Base-by-base conservation (phyloP, 2,329 filamentous ascomycete genomes). In the Diplodia seriata region DNA sequence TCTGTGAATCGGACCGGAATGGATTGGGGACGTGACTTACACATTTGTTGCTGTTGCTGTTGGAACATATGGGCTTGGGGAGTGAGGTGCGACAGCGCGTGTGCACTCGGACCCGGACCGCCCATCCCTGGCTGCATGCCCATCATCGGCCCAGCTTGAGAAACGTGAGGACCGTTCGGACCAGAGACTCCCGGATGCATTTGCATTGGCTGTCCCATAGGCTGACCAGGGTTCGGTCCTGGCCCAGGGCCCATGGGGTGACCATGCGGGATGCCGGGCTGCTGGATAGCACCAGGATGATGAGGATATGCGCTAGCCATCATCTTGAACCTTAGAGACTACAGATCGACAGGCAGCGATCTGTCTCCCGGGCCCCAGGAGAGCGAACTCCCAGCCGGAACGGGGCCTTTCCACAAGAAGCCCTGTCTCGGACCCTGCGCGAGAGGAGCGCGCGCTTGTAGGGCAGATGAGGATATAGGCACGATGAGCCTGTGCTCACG, bases 101-200 rank as follows among this genome's bases (percentile, higher is more conserved):
- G 90, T 69, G 87, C 85, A 78, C 88, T 90, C 31, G 84, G 85
- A 68, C 82, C 81, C 33, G 82, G 82, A 68, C 87, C 87, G 66
- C 83, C 85, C 71, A 81, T 82, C 70, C 90, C 87, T 36, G 89
- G 90, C 70, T 90, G 90, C 88, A 94, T 92, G 68, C 86, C 89
- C 90, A 94, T 92, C 85, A 93, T 87, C 68, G 88, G 86, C 33
- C 85, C 85, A 57, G 86, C 87, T 74, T 91, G 89, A 76, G 88
- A 91, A 71, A 92, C 89, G 76, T 91, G 90, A 61, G 87, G 86
- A 70, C 86, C 87, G 72, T 88, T 89, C 23, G 91, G 90, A 43
- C 87, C 90, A 68, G 91, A 91, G 33, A 90, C 90, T 70, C 86
- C 89, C 82, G 91, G 91, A 73, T 91, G 90, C 79, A 89, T 87